These are phyloP conservation scores for Penicillium sumatraense DNA, from an alignment of 2,329 filamentous ascomycete species.

Conservation along the genomic window DNA sequence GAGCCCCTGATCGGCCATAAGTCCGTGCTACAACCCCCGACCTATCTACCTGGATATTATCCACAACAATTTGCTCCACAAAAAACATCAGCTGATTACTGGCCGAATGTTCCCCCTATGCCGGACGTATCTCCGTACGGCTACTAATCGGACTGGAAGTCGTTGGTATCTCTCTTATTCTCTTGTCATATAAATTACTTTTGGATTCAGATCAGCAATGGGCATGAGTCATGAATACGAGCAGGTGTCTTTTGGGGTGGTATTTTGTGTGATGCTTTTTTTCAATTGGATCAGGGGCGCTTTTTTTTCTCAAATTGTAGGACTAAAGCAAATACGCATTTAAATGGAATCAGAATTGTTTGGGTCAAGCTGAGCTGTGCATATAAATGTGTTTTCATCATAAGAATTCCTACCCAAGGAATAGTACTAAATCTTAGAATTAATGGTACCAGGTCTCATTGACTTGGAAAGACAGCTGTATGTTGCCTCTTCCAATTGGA, in stretches of 20 bases:
- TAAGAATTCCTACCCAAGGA: too few relatives aligned
- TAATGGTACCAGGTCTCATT: background rate
- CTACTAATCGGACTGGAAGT: slow-evolving; percentile 10
- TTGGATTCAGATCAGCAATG: background rate
- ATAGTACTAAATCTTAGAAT: background rate
- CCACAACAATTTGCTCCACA: slow-evolving; percentile 17
- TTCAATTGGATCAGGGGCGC: background rate
- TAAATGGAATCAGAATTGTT: background rate
- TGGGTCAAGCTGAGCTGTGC: too few relatives aligned
- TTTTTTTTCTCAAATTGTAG: background rate
- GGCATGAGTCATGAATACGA: slow-evolving; percentile 12
- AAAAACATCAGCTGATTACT: slow-evolving; percentile 17
- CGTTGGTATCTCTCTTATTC: background rate
- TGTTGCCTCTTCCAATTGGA: slow-evolving; percentile 4
- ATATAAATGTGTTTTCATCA: too few relatives aligned
- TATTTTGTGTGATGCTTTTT: background rate
- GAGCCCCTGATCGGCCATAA: slow-evolving; percentile 12
- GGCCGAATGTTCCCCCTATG: slow-evolving; percentile 16
- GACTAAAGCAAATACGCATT: background rate
- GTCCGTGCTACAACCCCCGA: slow-evolving; percentile 2
- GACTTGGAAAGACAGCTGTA: background rate
- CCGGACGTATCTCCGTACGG: slow-evolving; percentile 20
- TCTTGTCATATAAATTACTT: background rate
- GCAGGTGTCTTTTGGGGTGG: background rate
- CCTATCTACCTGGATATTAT: slow-evolving; percentile 21